Evolutionary conservation across 139 green algal species (phyloP).

Genomic region (Ulvella scutata): DNA sequence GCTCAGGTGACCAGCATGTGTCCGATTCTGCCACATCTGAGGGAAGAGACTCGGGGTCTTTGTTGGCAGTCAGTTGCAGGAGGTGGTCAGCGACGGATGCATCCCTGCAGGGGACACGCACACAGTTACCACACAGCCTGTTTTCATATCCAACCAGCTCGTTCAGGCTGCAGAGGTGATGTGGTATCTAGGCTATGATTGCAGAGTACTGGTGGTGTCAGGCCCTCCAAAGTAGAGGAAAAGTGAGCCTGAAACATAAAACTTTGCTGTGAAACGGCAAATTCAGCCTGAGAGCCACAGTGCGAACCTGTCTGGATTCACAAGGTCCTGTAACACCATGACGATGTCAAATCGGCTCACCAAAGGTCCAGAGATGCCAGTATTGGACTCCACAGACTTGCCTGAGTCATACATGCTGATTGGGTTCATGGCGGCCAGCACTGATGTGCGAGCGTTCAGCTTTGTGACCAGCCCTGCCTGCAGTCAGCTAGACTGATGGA

Average conservation of each 20-base stretch:
- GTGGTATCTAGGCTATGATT: too few relatives aligned
- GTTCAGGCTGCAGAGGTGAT: too few relatives aligned
- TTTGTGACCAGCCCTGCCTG: conserved; percentile 77
- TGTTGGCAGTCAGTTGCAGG: conserved; percentile 28
- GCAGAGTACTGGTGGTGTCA: too few relatives aligned
- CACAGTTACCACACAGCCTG: too few relatives aligned
- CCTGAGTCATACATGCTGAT: conserved; percentile 15
- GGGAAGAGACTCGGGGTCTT: background rate
- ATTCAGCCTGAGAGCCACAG: too few relatives aligned
- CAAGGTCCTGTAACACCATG: conserved; percentile 50
- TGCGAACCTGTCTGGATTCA: background rate
- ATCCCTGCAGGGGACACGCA: conserved; percentile 48
- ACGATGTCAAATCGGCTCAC: conserved; percentile 86
- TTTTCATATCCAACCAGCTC: too few relatives aligned
- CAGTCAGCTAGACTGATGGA: background rate
- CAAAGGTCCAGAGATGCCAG: conserved; percentile 29
- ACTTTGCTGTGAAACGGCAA: too few relatives aligned
- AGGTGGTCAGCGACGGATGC: conserved; percentile 50
- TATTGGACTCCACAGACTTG: conserved; percentile 9
- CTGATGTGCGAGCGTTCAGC: conserved; percentile 48
- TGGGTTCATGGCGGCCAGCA: conserved; percentile 58
- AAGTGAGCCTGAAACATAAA: too few relatives aligned
- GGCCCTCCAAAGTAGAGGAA: too few relatives aligned
- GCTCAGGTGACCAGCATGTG: background rate
- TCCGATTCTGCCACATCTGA: background rate